Base-by-base conservation (phyloP, 1,284 basidiomycete genomes). In the Boletellus dicymbophilus region DNA sequence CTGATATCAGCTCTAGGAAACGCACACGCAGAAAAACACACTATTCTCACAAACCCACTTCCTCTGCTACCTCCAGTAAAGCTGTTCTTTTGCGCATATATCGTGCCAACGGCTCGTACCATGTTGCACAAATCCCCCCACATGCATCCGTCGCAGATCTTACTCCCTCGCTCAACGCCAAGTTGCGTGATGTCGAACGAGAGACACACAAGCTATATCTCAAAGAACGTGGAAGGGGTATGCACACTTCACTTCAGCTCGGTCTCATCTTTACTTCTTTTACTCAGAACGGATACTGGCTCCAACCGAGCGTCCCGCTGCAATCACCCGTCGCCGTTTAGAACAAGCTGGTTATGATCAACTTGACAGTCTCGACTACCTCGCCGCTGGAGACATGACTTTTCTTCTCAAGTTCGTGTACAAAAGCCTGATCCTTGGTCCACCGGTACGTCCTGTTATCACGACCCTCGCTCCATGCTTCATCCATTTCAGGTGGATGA, bases 281-380 rank as follows among this genome's bases (percentile, higher is more conserved):
- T 10, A 22, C 46, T 22, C 58, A 94, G 95, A 97, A 64, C 86
- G 95, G 12, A 76, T 93, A 36, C 73, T 97, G 48, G 84, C 84
- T 6, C 80, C 84, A 15, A 87, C 84, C 1, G 97, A 99, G 66
- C 80, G 84, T 49, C 96, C 96, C 0, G 85, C 94, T 0, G 81
- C 86, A 44, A 91, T 98, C 54, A 88, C 97, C 39, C 80, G 88
- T 42, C 80, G 93, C 41, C 80, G 95, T 43, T 74, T 99, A 45
- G 83, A 92, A 58, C 93, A 98, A 67, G 93, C 94, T 7, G 97
- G 97, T 0, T 98, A 95, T 63, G 90, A 90, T 37, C 80, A 86
- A 26, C 77, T 81, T 10, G 97, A 99, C 66, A 84, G 86, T 15
- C 72, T 93, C 8, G 89, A 94, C 54, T 79, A 87, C 31, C 77